Percentiles rank a stretch among this genome's conserved stretches.
Evolutionary conservation across 78 protist genomes (phyloP).

Genomic region (Pelomyxa schiedti): DNA sequence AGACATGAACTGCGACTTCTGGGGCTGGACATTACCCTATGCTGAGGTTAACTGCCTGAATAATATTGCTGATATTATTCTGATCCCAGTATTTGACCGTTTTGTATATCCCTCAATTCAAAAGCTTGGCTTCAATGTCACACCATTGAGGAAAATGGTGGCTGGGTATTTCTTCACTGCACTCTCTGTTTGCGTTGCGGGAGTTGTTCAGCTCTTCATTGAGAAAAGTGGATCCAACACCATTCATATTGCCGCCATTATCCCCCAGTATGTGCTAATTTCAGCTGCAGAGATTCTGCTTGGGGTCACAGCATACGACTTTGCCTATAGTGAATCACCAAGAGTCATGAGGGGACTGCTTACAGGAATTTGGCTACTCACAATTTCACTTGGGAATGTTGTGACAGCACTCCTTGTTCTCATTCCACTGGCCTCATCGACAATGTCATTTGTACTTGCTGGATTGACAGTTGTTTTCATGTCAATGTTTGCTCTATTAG

Average conservation of each 20-base stretch:
- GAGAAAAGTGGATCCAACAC: neutral
- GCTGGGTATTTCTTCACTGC: neutral
- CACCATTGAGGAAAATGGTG: neutral
- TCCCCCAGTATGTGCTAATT: neutral
- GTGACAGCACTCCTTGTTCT: neutral
- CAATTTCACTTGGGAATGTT: neutral
- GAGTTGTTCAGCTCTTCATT: neutral
- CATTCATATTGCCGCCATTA: neutral
- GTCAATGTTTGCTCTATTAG: too few species aligned
- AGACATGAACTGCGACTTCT: neutral
- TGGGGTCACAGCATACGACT: neutral
- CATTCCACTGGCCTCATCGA: neutral
- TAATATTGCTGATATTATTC: neutral
- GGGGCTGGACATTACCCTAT: neutral
- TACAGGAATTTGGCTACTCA: neutral
- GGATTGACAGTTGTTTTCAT: too few species aligned
- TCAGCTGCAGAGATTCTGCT: neutral
- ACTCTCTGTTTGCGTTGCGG: neutral
- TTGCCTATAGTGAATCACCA: neutral
- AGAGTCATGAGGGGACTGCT: neutral
- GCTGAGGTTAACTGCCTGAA: neutral
- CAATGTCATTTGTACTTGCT: too few species aligned
- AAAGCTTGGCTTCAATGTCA: neutral
- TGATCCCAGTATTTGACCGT: neutral
- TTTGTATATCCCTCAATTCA: neutral